Evolutionary conservation across 768 basidiomycete genomes (phyloP).

Genomic region (Boletus huronensis): DNA sequence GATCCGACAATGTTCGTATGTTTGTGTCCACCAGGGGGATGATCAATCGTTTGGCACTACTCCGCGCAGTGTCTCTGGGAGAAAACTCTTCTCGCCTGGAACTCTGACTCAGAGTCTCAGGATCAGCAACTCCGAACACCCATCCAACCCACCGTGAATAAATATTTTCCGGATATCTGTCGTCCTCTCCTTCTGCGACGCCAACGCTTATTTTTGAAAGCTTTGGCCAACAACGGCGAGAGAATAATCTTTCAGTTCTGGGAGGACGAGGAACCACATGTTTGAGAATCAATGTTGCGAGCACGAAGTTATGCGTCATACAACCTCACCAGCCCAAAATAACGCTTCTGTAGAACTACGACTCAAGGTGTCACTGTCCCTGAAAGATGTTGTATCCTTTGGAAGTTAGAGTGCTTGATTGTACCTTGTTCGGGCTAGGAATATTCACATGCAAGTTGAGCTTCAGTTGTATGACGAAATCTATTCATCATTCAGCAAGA

Average conservation of each 20-base stretch:
- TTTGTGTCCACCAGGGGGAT: background rate
- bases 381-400: background rate
- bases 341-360: background rate
- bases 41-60: no score
- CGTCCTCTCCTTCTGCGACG: background rate
- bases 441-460: background rate
- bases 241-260: no score
- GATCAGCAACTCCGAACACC: no score
- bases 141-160: background rate
- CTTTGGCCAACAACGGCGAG: no score
- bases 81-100: background rate
- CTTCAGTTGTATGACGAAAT: background rate
- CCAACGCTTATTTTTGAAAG: background rate
- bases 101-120: no score
- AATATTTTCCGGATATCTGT: background rate
- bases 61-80: no score
- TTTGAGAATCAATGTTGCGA: no score
- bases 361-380: background rate
- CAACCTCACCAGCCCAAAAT: background rate
- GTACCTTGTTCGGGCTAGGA: background rate
- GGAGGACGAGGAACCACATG: background rate
- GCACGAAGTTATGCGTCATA: background rate
- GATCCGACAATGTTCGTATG: background rate
- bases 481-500: constrained; percentile 4
- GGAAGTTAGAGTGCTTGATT: background rate